Evolutionary conservation across 345 rosid genomes (phyloP), one percentile per base, ranked within the genome.

Genomic region (Aethionema arabicum): DNA sequence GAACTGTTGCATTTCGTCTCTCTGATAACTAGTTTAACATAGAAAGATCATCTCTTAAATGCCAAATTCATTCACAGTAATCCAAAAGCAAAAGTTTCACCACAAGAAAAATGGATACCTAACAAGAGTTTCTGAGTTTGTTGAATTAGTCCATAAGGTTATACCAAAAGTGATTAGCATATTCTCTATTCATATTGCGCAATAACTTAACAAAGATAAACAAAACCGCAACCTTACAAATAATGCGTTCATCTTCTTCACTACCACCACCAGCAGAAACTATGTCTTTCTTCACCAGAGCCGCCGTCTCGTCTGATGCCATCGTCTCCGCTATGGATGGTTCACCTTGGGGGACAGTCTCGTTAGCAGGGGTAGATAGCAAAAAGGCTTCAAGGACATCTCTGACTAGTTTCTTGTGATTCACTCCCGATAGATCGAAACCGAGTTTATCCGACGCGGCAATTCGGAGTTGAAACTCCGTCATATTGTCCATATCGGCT

Each of bases 391-490:
- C 93, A 11, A 91, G 39, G 3, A 89, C 78, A 57, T 68, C 71
- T 67, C 96, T 76, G 35, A 91, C 65, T 6, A 82, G 74, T 53
- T 44, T 73, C 79, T 66, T 85, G 66, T 63, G 69, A 47, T 74
- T 32, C 14, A 55, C 7, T 8, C 52, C 76, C 0, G 84, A 76
- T 47, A 88, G 82, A 51, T 83, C 90, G 69, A 86, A 8, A 47
- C 83, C 87, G 51, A 86, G 83, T 31, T 62, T 80, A 69, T 74
- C 72, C 2, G 90, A 74, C 56, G 80, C 90, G 8, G 67, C 47
- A 16, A 60, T 43, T 32, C 96, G 83, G 79, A 86, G 81, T 60
- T 83, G 82, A 78, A 79, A 86, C 85, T 88, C 96, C 4, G 90
- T 88, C 77, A 85, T 77, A 9, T 65, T 77, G 14, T 78, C 83